These are phyloP conservation scores for Phytophthora cactorum DNA, from an alignment of 352 stramenopile species.

Conservation along the genomic window DNA sequence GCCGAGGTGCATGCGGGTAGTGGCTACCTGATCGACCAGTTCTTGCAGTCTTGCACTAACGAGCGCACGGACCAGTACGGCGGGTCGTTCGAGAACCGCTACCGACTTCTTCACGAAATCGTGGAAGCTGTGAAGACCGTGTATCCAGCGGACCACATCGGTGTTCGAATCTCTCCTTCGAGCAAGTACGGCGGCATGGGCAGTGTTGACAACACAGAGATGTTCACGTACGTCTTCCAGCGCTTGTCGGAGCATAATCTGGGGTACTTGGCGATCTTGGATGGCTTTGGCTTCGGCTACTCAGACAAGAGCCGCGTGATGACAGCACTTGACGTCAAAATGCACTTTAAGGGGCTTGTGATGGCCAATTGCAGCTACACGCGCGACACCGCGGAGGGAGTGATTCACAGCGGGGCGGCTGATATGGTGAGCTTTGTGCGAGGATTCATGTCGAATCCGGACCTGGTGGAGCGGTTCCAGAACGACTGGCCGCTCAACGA, in stretches of 20 bases:
- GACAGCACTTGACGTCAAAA: conserved; percentile 30
- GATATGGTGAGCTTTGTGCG: conserved; percentile 36
- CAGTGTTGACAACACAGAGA: conserved; percentile 35
- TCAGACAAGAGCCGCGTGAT: conserved; percentile 35
- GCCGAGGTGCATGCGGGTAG: conserved; percentile 72
- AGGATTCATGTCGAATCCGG: conserved; percentile 34
- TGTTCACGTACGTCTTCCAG: conserved; percentile 50
- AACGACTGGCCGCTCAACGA: conserved; percentile 27
- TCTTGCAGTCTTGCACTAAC: conserved; percentile 61
- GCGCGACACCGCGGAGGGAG: conserved; percentile 26
- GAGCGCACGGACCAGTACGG: conserved; percentile 83
- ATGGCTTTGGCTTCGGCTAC: conserved; percentile 38
- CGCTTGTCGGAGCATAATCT: conserved; percentile 31
- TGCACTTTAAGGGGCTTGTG: conserved; percentile 31
- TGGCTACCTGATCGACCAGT: conserved; percentile 89
- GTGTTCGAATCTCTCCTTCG: conserved; percentile 38
- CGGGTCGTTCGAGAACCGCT: conserved; percentile 81
- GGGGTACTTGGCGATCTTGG: conserved; percentile 38
- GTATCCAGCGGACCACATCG: conserved; percentile 35
- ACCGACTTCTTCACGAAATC: conserved; percentile 65
- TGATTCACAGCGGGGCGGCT: conserved; percentile 25
- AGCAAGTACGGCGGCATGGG: conserved; percentile 41
- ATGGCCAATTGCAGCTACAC: conserved; percentile 38
- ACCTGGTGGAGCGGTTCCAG: conserved; percentile 30
- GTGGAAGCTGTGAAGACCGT: conserved; percentile 56